Conservation (phyloP, 2,329 filamentous ascomycete species). For the Fusarium chuoi region DNA sequence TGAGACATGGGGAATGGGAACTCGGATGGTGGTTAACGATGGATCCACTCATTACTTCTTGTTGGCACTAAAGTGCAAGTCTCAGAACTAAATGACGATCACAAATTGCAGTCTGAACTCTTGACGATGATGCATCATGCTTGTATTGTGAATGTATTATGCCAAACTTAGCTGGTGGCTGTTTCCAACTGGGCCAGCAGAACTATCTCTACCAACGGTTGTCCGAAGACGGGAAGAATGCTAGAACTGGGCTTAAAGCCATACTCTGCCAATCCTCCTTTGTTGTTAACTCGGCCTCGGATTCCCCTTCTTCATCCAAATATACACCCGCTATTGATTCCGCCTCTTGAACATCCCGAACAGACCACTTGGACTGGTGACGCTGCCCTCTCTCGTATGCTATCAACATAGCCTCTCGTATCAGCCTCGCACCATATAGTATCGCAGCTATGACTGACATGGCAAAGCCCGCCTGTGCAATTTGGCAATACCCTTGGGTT, state of each 20-base stretch:
- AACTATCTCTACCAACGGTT: not conserved
- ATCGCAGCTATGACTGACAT: slow-evolving; percentile 34
- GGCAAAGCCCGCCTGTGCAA: slow-evolving; percentile 37
- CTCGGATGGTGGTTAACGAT: slow-evolving; percentile 16
- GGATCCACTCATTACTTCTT: slow-evolving; percentile 39
- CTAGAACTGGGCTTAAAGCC: slow-evolving; percentile 47
- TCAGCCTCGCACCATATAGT: slow-evolving; percentile 31
- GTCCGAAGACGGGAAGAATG: slow-evolving; percentile 44
- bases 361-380: not conserved
- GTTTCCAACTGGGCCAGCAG: too few species aligned
- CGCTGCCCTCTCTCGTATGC: slow-evolving; percentile 21
- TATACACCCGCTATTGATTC: slow-evolving; percentile 12
- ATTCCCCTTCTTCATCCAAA: slow-evolving; percentile 3
- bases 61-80: slow-evolving; percentile 2
- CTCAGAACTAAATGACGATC: slow-evolving; percentile 11
- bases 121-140: not conserved
- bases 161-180: not conserved
- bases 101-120: slow-evolving; percentile 9
- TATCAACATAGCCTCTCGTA: slow-evolving; percentile 17
- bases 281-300: not conserved
- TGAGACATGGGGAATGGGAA: slow-evolving; percentile 8
- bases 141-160: not conserved
- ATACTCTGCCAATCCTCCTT: slow-evolving; percentile 3
- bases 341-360: not conserved
- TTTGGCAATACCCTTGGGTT: slow-evolving; percentile 28